A percentile compares a stretch with the other conserved stretches of the same genome.
Evolutionary conservation across 257 asterid species (phyloP).

Genomic region (Dorcoceras hygrometricum): DNA sequence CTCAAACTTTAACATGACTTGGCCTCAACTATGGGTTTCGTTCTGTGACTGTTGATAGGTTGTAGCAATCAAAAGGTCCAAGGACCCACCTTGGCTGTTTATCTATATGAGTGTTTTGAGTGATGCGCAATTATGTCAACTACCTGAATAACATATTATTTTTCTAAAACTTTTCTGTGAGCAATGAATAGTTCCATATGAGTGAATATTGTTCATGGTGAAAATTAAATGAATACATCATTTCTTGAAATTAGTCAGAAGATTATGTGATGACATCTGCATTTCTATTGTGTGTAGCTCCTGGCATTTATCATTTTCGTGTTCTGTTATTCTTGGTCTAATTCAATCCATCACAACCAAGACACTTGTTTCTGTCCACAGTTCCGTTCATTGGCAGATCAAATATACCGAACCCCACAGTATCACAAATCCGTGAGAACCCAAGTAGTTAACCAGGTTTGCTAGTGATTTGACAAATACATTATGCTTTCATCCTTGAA

Average conservation of each 20-base stretch:
- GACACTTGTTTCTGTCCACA: slow-evolving; percentile 17
- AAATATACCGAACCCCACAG: slow-evolving; percentile 57
- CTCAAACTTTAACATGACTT: not conserved
- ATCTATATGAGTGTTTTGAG: too few relatives aligned
- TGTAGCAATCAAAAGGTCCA: not conserved
- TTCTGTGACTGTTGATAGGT: not conserved
- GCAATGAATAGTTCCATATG: not conserved
- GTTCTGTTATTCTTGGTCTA: slow-evolving; percentile 1
- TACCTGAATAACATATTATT: not conserved
- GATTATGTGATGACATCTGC: not conserved
- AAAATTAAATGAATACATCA: not conserved
- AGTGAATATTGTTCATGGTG: not conserved
- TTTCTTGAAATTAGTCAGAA: not conserved
- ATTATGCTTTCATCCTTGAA: not conserved
- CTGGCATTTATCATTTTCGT: not conserved
- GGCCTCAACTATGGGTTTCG: not conserved
- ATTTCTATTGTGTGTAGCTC: not conserved
- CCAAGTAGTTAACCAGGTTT: slow-evolving; percentile 52
- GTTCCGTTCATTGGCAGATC: slow-evolving; percentile 66
- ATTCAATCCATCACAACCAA: not conserved
- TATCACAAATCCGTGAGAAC: slow-evolving; percentile 58
- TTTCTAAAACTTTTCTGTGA: not conserved
- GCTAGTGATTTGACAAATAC: not conserved
- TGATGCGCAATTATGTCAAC: not conserved
- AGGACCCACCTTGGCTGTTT: not conserved